Evolutionary conservation across 805 yeast species (phyloP).

Genomic region (Isabelozyma gotoi): DNA sequence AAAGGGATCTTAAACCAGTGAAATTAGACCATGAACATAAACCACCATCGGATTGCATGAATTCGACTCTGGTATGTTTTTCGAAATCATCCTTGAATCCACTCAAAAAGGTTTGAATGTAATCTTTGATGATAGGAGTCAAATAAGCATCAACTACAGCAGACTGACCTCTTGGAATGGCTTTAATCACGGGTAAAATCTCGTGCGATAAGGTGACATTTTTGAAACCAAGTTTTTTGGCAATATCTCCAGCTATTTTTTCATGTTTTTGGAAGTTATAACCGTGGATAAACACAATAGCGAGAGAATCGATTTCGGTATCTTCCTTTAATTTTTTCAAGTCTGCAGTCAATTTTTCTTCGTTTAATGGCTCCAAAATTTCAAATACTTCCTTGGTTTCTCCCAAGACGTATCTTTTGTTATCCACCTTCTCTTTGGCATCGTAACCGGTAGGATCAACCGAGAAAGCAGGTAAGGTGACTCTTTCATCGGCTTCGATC

Average conservation of each 20-base stretch:
- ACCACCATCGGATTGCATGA: conserved; percentile 21
- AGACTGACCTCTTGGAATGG: conserved; percentile 73
- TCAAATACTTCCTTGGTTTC: conserved; percentile 67
- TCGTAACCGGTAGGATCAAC: conserved; percentile 17
- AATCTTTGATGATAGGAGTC: conserved; percentile 73
- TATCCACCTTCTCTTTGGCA: conserved; percentile 16
- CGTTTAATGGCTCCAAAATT: conserved; percentile 52
- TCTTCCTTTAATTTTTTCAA: conserved; percentile 44
- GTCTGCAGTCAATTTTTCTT: conserved; percentile 36
- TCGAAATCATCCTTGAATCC: conserved; percentile 57
- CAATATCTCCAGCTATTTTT: conserved; percentile 36
- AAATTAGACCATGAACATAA: conserved; percentile 14
- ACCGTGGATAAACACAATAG: conserved; percentile 70
- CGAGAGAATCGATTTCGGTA: conserved; percentile 66
- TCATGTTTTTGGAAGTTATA: conserved; percentile 77
- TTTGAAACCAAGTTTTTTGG: conserved; percentile 62
- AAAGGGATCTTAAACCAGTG: conserved; percentile 15
- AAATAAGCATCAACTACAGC: conserved; percentile 80
- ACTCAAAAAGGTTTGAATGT: conserved; percentile 56
- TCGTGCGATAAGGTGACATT: conserved; percentile 69
- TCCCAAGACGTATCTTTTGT: conserved; percentile 48
- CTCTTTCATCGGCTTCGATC: conserved; percentile 19
- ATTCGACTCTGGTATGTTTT: conserved; percentile 18
- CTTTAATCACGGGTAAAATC: conserved; percentile 77
- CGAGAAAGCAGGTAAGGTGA: conserved; percentile 17